Percentiles rank a stretch among this genome's conserved stretches.
These are phyloP conservation scores for Calonectria ilicicola DNA, from an alignment of 2,329 filamentous ascomycete genomes.

Conservation along the genomic window DNA sequence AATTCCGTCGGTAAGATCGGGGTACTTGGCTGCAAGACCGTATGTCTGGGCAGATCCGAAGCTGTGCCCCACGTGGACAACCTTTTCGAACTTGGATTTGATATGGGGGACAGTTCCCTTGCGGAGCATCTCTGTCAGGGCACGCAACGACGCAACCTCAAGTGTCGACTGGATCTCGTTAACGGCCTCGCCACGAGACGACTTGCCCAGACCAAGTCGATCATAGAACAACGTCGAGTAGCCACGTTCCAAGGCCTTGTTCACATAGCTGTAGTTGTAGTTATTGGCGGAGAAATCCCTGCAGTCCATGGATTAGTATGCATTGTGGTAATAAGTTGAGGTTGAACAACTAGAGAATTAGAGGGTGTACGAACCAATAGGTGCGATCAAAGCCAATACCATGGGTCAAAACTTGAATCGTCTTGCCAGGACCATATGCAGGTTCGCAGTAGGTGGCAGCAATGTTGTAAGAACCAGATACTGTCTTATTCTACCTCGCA, in stretches of 20 bases:
- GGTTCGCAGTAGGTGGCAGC: constrained; percentile 3
- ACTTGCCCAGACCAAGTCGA: background rate
- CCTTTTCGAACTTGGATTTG: background rate
- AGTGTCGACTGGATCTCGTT: constrained; percentile 6
- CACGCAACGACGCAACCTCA: background rate
- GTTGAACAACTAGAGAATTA: background rate
- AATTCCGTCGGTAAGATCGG: background rate
- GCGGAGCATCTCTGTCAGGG: background rate
- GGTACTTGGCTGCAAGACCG: background rate
- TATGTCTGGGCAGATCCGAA: background rate
- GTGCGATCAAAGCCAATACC: constrained; percentile 5
- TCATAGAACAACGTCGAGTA: constrained; percentile 1
- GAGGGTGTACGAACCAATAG: background rate
- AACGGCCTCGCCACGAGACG: background rate
- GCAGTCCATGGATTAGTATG: background rate
- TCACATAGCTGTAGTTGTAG: constrained; percentile 3
- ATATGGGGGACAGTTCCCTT: background rate
- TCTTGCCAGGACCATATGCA: background rate
- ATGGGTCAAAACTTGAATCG: background rate
- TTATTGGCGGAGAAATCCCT: constrained; percentile 4
- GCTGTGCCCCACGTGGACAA: background rate
- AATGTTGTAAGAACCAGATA: background rate
- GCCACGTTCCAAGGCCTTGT: background rate
- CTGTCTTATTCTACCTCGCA: background rate
- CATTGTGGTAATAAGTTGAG: background rate